A percentile compares a stretch with the other conserved stretches of the same genome.
Conservation (phyloP, 2,329 filamentous ascomycete genomes). For the Alternaria triticina region DNA sequence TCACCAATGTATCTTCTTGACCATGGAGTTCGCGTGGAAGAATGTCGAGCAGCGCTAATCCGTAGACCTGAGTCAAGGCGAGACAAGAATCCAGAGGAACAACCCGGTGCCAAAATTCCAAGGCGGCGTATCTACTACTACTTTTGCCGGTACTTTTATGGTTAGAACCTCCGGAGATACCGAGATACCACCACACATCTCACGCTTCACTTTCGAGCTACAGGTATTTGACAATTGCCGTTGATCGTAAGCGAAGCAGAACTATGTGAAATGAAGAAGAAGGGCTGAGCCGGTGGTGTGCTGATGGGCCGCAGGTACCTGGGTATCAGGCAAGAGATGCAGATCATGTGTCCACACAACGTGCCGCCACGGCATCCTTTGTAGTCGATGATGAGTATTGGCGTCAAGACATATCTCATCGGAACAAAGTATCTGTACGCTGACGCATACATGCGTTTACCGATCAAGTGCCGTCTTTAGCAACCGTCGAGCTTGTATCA, state of each 20-base stretch:
- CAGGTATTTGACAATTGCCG: background rate
- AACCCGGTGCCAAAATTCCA: background rate
- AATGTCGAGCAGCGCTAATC: conserved; percentile 2
- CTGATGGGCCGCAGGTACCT: background rate
- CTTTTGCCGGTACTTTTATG: conserved; percentile 13
- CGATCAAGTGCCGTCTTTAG: background rate
- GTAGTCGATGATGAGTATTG: conserved; percentile 6
- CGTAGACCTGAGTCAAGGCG: background rate
- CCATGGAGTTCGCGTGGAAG: conserved; percentile 4
- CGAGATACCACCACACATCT: conserved; percentile 10
- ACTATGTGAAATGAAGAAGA: background rate
- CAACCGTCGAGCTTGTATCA: background rate
- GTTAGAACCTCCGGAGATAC: conserved; percentile 17
- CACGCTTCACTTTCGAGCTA: conserved; percentile 3
- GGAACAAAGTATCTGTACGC: background rate
- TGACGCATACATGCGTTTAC: conserved; percentile 7
- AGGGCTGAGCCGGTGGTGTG: background rate
- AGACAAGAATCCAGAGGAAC: conserved; percentile 5
- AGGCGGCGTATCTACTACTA: conserved; percentile 3
- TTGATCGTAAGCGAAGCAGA: conserved; percentile 2
- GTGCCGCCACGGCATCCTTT: background rate
- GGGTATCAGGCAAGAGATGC: background rate
- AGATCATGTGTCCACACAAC: background rate
- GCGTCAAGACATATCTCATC: background rate
- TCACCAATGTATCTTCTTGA: background rate